Percentiles rank a stretch among this genome's conserved stretches.
phyloP scores from a whole-genome alignment of 148 eudicot genomes.

The Chenopodium quinoa region DNA sequence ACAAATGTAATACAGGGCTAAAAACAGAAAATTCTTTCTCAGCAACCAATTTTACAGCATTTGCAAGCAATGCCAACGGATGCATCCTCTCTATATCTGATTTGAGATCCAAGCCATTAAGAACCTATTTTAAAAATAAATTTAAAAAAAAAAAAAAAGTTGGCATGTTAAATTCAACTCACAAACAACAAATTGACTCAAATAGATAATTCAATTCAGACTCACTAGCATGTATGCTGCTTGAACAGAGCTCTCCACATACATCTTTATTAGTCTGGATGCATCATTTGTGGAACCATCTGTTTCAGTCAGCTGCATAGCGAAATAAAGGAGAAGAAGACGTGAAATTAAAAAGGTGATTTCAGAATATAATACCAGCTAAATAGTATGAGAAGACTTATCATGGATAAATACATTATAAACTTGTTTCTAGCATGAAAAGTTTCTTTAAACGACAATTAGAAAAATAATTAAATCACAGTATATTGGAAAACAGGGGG shows the following conservation, averaged over 20 bases:
- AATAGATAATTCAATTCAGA: neutral
- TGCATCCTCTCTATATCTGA: slow-evolving; percentile 45
- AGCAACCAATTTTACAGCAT: slow-evolving; percentile 52
- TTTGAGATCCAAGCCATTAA: slow-evolving; percentile 40
- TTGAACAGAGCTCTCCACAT: slow-evolving; percentile 53
- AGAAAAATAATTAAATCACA: neutral
- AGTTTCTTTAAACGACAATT: neutral
- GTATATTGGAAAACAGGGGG: neutral
- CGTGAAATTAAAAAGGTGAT: neutral
- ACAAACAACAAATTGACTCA: neutral
- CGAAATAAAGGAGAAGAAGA: neutral
- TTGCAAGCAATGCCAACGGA: slow-evolving; percentile 70
- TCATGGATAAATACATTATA: neutral
- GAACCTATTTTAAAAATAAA: slow-evolving; percentile 32
- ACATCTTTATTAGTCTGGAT: slow-evolving; percentile 42
- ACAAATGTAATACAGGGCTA: slow-evolving; percentile 51
- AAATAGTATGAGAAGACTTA: neutral
- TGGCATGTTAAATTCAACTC: neutral
- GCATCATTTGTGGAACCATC: slow-evolving; percentile 35
- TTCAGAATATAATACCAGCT: neutral
- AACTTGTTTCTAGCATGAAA: neutral
- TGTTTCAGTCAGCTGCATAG: slow-evolving; percentile 48
- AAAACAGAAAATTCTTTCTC: slow-evolving; percentile 54
- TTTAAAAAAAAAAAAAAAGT: neutral
- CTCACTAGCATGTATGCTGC: slow-evolving; percentile 77